Base-by-base conservation (phyloP, 192 early-diverging fungal genomes). In the Umbelopsis sp. region DNA sequence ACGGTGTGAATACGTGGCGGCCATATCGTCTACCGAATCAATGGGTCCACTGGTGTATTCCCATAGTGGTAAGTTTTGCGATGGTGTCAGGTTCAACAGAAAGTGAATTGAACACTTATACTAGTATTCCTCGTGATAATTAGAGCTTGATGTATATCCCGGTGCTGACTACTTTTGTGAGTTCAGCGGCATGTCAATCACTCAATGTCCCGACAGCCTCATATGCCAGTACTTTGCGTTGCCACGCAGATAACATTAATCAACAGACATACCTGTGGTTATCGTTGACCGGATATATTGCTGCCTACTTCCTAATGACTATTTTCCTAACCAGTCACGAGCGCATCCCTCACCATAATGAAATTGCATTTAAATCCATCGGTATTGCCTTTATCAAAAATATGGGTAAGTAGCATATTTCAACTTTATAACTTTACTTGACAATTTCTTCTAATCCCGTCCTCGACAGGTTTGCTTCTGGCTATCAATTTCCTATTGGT, bases 341-440 rank as follows among this genome's bases (percentile, higher is more conserved):
- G 50, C 84, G 89, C 8, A 85, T 86, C 22, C 91, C 91, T 1
- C 77, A 78, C 8, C 77, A 86, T 18, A 88, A 87, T 53, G 91
- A 92, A 78, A 91, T 91, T 47, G 86, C 87, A 61, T 92, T 88
- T 77, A 85, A 83, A 55, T 87, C 90, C n/a, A 87, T 87, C 52
- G 84, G 86, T 44, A 84, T 90, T n/a, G 91, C 89, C 4, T 88
- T 91, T 45, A 83, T 89, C 65, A 92, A 92, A 70, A 91, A 92
- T 71, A 83, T 89, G 73, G 84, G 86, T 80, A 87, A 64, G 72
- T 30, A 23, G 0, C 41, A 4, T 30, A 18, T 72, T 64, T 4
- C 10, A 4, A 49, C 18, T 48, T 30, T 3, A 52, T 16, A 33
- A n/a, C 70, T 4, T 15, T 9, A 51, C 11, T 30, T 5, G 33